Percentiles rank a stretch among this genome's conserved stretches.
Conservation (phyloP, 2,329 filamentous ascomycete species). For the Shiraia bambusicola region DNA sequence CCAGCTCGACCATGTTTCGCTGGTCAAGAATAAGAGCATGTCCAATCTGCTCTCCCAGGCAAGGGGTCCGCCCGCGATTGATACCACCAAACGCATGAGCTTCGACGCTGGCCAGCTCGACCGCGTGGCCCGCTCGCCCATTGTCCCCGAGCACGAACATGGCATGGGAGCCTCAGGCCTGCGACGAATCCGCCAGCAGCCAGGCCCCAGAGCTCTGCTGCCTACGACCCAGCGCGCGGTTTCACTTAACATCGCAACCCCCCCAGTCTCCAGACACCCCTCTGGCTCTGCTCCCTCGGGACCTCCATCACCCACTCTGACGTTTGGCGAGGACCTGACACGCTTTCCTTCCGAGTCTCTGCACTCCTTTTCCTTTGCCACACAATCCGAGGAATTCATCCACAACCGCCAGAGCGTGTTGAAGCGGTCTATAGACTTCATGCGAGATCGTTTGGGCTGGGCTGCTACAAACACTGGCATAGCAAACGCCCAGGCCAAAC, state of each 20-base stretch:
- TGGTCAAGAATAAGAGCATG: slow-evolving; percentile 54
- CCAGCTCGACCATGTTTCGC: slow-evolving; percentile 34
- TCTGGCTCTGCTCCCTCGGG: slow-evolving; percentile 60
- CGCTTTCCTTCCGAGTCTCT: slow-evolving; percentile 94
- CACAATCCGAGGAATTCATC: slow-evolving; percentile 88
- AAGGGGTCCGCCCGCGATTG: slow-evolving; percentile 46
- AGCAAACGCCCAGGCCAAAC: slow-evolving; percentile 78
- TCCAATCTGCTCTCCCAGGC: slow-evolving; percentile 49
- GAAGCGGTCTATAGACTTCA: slow-evolving; percentile 93
- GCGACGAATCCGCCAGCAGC: slow-evolving; percentile 89
- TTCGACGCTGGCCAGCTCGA: slow-evolving; percentile 73
- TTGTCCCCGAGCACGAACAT: slow-evolving; percentile 85
- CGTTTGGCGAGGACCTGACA: slow-evolving; percentile 82
- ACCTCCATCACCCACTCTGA: slow-evolving; percentile 65
- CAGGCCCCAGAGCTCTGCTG: slow-evolving; percentile 58
- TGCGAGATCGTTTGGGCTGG: slow-evolving; percentile 89
- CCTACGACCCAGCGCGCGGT: slow-evolving; percentile 64
- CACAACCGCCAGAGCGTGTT: slow-evolving; percentile 90
- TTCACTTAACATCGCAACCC: slow-evolving; percentile 66
- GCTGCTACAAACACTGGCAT: slow-evolving; percentile 73
- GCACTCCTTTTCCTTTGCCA: slow-evolving; percentile 97
- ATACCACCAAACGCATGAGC: slow-evolving; percentile 68
- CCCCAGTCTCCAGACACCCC: slow-evolving; percentile 54
- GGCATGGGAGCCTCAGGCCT: slow-evolving; percentile 82
- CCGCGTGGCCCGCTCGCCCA: slow-evolving; percentile 74